Conservation (phyloP, 2,329 filamentous ascomycete genomes). For the Aspergillus pseudoviridinutans region DNA sequence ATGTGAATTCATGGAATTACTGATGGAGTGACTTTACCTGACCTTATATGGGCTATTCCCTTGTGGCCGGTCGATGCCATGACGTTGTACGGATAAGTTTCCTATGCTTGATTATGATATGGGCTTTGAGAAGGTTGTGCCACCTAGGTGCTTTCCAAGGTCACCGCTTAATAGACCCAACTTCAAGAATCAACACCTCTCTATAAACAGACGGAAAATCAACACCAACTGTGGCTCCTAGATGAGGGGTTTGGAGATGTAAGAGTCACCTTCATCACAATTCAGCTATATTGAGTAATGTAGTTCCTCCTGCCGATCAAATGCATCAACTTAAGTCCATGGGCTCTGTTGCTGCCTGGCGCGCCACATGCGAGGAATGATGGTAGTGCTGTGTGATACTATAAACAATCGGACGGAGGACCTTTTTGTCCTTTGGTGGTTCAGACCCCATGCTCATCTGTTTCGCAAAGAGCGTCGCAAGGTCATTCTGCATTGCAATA, state of each 20-base stretch:
- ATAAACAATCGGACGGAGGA: conserved; percentile 58
- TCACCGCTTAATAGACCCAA: not conserved
- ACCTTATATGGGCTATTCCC: not conserved
- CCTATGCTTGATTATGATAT: not conserved
- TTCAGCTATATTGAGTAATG: not conserved
- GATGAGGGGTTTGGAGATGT: not conserved
- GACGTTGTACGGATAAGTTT: not conserved
- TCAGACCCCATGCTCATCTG: conserved; percentile 61
- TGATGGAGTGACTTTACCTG: not conserved
- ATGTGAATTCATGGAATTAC: not conserved
- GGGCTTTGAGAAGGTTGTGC: not conserved
- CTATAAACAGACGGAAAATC: not conserved
- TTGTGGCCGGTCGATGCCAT: not conserved
- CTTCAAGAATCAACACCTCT: not conserved
- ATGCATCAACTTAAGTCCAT: not conserved
- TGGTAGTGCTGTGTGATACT: conserved; percentile 78
- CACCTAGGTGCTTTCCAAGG: not conserved
- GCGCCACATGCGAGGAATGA: conserved; percentile 66
- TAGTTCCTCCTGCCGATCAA: not conserved
- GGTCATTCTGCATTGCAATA: conserved; percentile 72
- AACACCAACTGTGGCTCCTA: not conserved
- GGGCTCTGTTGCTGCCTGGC: conserved; percentile 25
- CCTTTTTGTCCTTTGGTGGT: conserved; percentile 29
- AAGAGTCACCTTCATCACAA: not conserved
- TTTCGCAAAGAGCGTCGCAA: conserved; percentile 72